phyloP scores from a whole-genome alignment of 371 early-diverging fungal species.

The Mucor irregularis region DNA sequence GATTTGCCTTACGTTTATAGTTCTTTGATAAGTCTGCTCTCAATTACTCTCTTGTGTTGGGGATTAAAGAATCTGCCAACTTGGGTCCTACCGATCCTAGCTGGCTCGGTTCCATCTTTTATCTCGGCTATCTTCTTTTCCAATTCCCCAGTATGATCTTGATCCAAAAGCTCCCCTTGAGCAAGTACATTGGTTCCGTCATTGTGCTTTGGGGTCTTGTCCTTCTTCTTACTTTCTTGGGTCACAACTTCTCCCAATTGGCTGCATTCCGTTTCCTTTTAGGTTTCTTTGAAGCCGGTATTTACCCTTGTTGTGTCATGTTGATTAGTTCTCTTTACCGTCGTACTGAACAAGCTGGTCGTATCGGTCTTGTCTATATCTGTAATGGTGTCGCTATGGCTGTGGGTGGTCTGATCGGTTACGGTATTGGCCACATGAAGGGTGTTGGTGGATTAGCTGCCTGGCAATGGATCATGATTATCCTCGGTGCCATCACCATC shows the following conservation, averaged over 20 bases:
- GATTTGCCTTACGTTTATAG: conserved; percentile 11
- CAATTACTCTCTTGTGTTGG: conserved; percentile 26
- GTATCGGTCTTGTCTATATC: conserved; percentile 42
- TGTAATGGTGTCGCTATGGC: conserved; percentile 52
- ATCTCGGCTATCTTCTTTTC: conserved; percentile 41
- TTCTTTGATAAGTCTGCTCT: conserved; percentile 40
- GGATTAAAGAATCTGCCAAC: conserved; percentile 23
- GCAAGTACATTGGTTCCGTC: conserved; percentile 36
- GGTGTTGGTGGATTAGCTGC: conserved; percentile 33
- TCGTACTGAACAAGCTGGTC: conserved; percentile 38
- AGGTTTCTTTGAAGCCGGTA: conserved; percentile 28
- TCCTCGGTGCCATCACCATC: conserved; percentile 28
- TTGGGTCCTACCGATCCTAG: conserved; percentile 25
- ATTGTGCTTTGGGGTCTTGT: conserved; percentile 39
- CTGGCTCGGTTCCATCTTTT: conserved; percentile 40
- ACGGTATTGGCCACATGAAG: conserved; percentile 56
- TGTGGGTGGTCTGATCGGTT: conserved; percentile 64
- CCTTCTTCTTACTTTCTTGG: conserved; percentile 25
- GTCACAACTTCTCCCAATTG: conserved; percentile 32
- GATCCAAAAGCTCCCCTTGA: conserved; percentile 34
- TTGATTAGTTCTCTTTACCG: conserved; percentile 40
- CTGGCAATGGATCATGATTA: conserved; percentile 63
- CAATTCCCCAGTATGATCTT: conserved; percentile 44
- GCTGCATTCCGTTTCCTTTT: conserved; percentile 41
- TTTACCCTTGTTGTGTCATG: conserved; percentile 33